Evolutionary conservation across 1,284 basidiomycete species (phyloP).

Genomic region (Cutaneotrichosporon dermatis): DNA sequence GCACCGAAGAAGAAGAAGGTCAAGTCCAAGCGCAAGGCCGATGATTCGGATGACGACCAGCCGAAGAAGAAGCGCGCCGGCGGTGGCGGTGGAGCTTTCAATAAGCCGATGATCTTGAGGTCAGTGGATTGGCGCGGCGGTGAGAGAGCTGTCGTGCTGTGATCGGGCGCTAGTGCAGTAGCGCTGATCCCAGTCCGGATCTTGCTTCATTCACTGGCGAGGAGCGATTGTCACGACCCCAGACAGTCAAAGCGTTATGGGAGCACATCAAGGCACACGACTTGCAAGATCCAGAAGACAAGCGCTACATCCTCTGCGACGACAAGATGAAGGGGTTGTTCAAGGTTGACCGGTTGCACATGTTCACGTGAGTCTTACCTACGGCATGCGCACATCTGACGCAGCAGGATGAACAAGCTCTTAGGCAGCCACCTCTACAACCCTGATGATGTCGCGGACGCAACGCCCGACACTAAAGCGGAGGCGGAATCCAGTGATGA

Average conservation of each 20-base stretch:
- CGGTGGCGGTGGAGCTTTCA: constrained; percentile 45
- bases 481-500: too few relatives aligned
- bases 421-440: constrained; percentile 39
- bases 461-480: constrained; percentile 3
- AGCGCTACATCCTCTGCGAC: constrained; percentile 53
- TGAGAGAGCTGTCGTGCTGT: background rate
- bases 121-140: constrained; percentile 13
- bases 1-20: constrained; percentile 33
- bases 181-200: constrained; percentile 28
- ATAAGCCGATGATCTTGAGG: constrained; percentile 48
- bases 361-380: constrained; percentile 45
- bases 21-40: constrained; percentile 20
- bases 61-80: constrained; percentile 25
- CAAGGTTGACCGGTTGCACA: constrained; percentile 50
- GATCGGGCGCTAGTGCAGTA: too few relatives aligned
- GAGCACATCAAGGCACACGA: constrained; percentile 53
- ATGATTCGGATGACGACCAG: constrained; percentile 22
- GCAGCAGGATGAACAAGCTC: constrained; percentile 47
- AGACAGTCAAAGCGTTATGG: constrained; percentile 55
- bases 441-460: constrained; percentile 34
- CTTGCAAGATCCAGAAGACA: constrained; percentile 53
- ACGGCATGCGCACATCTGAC: too few relatives aligned
- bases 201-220: constrained; percentile 37
- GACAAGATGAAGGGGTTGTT: constrained; percentile 50
- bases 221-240: constrained; percentile 48